Base-by-base conservation (phyloP, 2,329 filamentous ascomycete species). In the Paramyrothecium sp. region DNA sequence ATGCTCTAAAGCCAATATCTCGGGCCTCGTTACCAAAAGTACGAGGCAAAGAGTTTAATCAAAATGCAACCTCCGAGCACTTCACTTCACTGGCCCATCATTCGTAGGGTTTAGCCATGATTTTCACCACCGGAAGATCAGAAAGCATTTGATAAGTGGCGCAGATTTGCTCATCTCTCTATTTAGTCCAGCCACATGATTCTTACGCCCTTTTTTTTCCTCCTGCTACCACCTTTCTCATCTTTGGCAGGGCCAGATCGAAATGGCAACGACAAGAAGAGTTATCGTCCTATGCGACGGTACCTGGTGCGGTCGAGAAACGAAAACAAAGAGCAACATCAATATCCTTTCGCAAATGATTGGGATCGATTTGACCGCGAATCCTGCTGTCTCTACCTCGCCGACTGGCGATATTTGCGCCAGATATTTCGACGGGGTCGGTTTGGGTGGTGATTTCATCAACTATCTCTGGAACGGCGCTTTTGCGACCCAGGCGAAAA, bases 241-340 rank as follows among this genome's bases (percentile, higher is more conserved):
- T 41, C 34, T 41, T n/a, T n/a, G 34, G n/a, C 11, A 41, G n/a
- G 34, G 34, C 34, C n/a, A n/a, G 34, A 41, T 41, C 34, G 34
- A 41, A 48, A 48, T 48, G 44, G 44, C 44, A 48, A 19, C 44
- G 7, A 48, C 10, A 48, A 48, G n/a, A 11, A 48, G n/a, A 19
- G n/a, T 48, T 48, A 19, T 63, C 12, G 23, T 66, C 20, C 56
- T 66, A 13, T 57, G 54, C 19, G 64, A 65, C n/a, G 64, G 64
- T 2, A 63, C 59, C 10, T 66, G 64, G 64, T 58, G 53, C 17
- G 64, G 64, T 16, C 60, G 63, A 12, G 62, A 65, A 41, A 30
- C 57, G 1, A 54, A 59, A 1, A 60, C 61, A 17, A 49, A 33
- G 33, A 56, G 59, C 10, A 66, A 66, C 26, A 59, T 66, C 17